A percentile compares a stretch with the other conserved stretches of the same genome.
phyloP scores from a whole-genome alignment of 495 filamentous ascomycete species.

The Penicillium manginii region DNA sequence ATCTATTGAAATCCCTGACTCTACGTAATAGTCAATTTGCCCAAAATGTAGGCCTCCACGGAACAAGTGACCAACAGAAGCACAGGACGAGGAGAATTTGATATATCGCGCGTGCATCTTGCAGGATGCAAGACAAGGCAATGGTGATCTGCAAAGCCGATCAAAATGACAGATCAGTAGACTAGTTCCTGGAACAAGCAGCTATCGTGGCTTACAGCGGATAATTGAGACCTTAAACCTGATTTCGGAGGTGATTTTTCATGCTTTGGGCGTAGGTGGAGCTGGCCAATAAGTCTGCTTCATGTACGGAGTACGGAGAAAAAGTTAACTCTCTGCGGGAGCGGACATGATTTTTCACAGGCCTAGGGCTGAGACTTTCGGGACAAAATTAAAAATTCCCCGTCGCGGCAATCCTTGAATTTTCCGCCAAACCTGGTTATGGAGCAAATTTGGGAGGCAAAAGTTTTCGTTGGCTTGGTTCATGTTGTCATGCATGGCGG shows the following conservation, averaged over 20 bases:
- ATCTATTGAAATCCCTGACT: slow-evolving; percentile 2
- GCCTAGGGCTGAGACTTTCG: neutral
- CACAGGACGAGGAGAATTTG: neutral
- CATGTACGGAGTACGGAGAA: neutral
- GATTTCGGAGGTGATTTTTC: neutral
- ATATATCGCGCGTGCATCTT: neutral
- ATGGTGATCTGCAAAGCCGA: slow-evolving; percentile 3
- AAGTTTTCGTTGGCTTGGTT: neutral
- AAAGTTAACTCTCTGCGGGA: neutral
- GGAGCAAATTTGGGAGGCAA: neutral
- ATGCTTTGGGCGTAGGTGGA: neutral
- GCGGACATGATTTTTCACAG: neutral
- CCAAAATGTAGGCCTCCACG: neutral
- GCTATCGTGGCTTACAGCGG: neutral
- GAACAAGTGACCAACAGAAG: neutral
- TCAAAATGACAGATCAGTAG: neutral
- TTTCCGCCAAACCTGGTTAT: neutral
- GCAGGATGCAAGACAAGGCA: neutral
- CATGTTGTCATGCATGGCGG: neutral
- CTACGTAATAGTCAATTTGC: neutral
- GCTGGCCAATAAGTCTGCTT: neutral
- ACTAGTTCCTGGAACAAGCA: neutral
- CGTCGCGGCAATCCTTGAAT: neutral
- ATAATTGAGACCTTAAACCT: neutral
- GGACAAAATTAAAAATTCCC: neutral